Evolutionary conservation across 257 asterid species (phyloP).

Genomic region (Fraxinus anomala): DNA sequence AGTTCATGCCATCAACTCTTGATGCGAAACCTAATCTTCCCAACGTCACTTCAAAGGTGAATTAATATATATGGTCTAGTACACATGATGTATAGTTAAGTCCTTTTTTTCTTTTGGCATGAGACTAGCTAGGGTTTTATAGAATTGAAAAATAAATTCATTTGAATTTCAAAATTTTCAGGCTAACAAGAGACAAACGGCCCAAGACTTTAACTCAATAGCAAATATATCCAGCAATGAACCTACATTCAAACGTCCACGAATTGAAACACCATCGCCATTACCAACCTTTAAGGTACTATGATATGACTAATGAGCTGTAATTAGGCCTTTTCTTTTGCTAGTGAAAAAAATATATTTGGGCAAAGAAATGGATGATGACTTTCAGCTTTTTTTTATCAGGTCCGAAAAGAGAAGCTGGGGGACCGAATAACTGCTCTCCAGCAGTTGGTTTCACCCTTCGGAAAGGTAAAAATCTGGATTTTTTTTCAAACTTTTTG

Average conservation of each 20-base stretch:
- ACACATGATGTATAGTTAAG: too few species aligned
- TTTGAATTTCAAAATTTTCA: constrained; percentile 17
- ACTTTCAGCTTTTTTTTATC: neutral
- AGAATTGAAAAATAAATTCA: neutral
- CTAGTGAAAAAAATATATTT: neutral
- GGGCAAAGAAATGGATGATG: constrained; percentile 7
- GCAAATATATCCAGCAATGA: constrained; percentile 28
- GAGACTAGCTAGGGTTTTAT: constrained; percentile 16
- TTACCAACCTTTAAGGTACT: constrained; percentile 50
- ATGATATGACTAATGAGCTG: neutral
- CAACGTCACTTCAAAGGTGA: constrained; percentile 23
- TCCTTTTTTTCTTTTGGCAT: neutral
- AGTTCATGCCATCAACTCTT: constrained; percentile 27
- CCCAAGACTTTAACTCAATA: constrained; percentile 9
- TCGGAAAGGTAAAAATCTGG: neutral
- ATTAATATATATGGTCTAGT: neutral
- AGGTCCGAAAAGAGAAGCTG: constrained; percentile 16
- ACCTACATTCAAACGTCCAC: constrained; percentile 36
- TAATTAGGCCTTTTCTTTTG: neutral
- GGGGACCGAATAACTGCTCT: constrained; percentile 18
- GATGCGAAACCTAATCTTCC: constrained; percentile 15
- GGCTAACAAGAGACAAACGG: constrained; percentile 17
- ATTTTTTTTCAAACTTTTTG: neutral
- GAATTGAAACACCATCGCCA: constrained; percentile 46
- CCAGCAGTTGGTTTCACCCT: constrained; percentile 15